Evolutionary conservation across 2,329 filamentous ascomycete species (phyloP).

Genomic region (Paecilomyces variotii): DNA sequence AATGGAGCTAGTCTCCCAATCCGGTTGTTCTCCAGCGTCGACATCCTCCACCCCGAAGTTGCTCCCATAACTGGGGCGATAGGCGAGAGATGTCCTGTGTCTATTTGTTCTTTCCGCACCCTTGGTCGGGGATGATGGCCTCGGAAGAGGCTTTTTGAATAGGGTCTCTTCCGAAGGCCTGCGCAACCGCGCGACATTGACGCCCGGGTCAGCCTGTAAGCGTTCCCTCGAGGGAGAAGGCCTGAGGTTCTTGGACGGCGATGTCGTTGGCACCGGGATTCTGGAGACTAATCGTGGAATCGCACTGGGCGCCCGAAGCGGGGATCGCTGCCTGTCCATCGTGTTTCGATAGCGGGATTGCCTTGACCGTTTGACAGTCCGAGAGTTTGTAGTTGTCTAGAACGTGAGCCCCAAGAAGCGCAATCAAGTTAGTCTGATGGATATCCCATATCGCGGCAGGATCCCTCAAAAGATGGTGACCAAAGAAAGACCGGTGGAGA

Average conservation of each 20-base stretch:
- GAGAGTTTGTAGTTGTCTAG: neutral
- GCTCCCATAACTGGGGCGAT: slow-evolving; percentile 13
- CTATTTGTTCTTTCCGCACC: slow-evolving; percentile 8
- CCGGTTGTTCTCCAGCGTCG: slow-evolving; percentile 5
- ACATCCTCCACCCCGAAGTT: slow-evolving; percentile 8
- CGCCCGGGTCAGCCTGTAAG: slow-evolving; percentile 32
- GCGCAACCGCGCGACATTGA: slow-evolving; percentile 29
- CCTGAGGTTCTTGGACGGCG: slow-evolving; percentile 34
- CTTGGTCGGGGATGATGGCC: slow-evolving; percentile 18
- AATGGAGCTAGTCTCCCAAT: slow-evolving; percentile 10
- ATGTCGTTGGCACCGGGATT: slow-evolving; percentile 43
- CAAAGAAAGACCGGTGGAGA: neutral
- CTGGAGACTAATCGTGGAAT: slow-evolving; percentile 46
- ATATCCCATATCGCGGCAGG: neutral
- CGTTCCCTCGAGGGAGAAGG: slow-evolving; percentile 42
- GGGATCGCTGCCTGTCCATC: slow-evolving; percentile 29
- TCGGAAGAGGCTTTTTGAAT: slow-evolving; percentile 26
- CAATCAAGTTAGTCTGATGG: neutral
- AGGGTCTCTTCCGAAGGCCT: slow-evolving; percentile 31
- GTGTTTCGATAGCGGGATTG: slow-evolving; percentile 1
- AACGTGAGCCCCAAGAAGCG: neutral
- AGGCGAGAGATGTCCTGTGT: slow-evolving; percentile 14
- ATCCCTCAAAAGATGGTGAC: neutral
- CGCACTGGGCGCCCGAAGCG: slow-evolving; percentile 22
- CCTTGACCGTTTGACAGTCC: neutral